These are phyloP conservation scores for Bertia moriformis DNA, from an alignment of 2,329 filamentous ascomycete genomes.

Conservation along the genomic window DNA sequence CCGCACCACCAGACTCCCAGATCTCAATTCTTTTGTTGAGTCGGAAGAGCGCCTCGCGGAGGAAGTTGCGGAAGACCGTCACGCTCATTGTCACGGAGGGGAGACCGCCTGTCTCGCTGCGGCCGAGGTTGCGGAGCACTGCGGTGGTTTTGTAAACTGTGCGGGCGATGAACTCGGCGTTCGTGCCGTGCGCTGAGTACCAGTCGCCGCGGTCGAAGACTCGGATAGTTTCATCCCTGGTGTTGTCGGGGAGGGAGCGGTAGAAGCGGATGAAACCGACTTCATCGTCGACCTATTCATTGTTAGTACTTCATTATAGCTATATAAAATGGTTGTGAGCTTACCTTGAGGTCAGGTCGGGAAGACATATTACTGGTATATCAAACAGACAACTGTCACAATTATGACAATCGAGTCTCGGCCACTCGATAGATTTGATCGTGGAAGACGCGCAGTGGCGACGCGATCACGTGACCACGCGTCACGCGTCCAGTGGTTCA, in stretches of 20 bases:
- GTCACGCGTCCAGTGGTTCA: neutral
- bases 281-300: slow-evolving; percentile 74
- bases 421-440: neutral
- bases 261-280: slow-evolving; percentile 93
- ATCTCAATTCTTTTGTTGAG: slow-evolving; percentile 85
- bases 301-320: too few relatives aligned
- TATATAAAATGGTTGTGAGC: too few relatives aligned
- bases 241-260: slow-evolving; percentile 59
- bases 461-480: neutral
- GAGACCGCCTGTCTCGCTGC: slow-evolving; percentile 68
- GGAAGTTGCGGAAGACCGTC: slow-evolving; percentile 88
- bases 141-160: slow-evolving; percentile 93
- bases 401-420: neutral
- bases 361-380: neutral
- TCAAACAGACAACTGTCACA: neutral
- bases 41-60: slow-evolving; percentile 84
- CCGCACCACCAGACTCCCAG: slow-evolving; percentile 59
- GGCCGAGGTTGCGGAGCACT: slow-evolving; percentile 77
- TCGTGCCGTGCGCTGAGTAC: slow-evolving; percentile 82
- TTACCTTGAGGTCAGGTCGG: neutral
- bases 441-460: neutral
- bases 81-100: slow-evolving; percentile 90
- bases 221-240: slow-evolving; percentile 63
- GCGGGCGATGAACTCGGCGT: slow-evolving; percentile 71
- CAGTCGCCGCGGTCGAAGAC: slow-evolving; percentile 91